phyloP scores from a whole-genome alignment of 192 early-diverging fungal genomes.

The Rhizoclosmatium globosum region DNA sequence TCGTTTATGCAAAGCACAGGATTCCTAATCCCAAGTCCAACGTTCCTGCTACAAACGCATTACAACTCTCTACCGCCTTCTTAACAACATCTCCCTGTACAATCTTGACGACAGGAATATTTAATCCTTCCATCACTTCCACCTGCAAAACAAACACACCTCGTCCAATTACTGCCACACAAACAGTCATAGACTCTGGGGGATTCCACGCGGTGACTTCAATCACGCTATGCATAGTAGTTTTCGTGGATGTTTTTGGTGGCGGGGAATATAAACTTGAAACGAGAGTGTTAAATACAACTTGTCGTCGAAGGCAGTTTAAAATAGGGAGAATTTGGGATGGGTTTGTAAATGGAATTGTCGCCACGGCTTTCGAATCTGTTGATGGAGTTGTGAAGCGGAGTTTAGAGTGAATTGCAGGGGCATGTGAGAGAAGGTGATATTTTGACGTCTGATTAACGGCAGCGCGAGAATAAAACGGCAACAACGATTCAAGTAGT shows the following conservation, averaged over 20 bases:
- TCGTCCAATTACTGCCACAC: neutral
- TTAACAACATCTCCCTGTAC: neutral
- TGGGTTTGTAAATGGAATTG: neutral
- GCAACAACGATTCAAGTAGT: neutral
- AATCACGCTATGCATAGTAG: neutral
- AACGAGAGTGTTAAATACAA: neutral
- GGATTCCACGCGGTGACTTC: neutral
- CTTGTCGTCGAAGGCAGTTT: neutral
- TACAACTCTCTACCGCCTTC: neutral
- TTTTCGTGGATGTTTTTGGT: too few species aligned
- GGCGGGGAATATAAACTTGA: neutral
- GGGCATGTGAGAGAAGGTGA: neutral
- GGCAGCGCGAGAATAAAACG: neutral
- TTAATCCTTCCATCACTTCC: neutral
- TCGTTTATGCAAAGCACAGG: neutral
- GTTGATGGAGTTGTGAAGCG: neutral
- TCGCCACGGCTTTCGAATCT: neutral
- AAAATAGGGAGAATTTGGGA: neutral
- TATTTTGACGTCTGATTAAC: neutral
- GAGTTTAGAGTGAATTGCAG: neutral
- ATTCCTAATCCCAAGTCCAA: neutral
- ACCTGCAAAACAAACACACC: neutral
- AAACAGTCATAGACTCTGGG: neutral
- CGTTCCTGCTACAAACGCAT: neutral
- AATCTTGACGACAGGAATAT: neutral